Evolutionary conservation across 306 rosid genomes (phyloP).

Genomic region (Dalbergia oliveri): DNA sequence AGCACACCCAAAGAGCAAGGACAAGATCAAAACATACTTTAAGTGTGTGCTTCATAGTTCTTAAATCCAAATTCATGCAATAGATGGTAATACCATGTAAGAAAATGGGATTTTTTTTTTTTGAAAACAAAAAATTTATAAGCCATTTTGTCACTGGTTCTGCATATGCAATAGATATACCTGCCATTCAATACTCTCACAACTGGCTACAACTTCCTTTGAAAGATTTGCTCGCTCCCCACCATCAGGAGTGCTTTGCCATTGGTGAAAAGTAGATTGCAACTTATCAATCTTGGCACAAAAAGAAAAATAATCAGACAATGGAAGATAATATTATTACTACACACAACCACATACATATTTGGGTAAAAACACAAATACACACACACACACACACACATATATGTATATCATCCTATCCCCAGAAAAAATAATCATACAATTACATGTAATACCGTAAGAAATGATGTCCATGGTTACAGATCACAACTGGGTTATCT

Average conservation of each 20-base stretch:
- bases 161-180: slow-evolving; percentile 51
- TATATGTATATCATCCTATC: background rate
- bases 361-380: too few species aligned
- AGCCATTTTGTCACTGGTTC: slow-evolving; percentile 8
- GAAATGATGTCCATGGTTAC: slow-evolving; percentile 21
- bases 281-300: slow-evolving; percentile 77
- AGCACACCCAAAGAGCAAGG: background rate
- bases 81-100: background rate
- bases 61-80: slow-evolving; percentile 24
- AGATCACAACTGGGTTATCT: slow-evolving; percentile 39
- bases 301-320: slow-evolving; percentile 40
- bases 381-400: too few species aligned
- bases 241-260: slow-evolving; percentile 67
- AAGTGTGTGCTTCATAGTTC: background rate
- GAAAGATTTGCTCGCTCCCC: slow-evolving; percentile 69
- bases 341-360: background rate
- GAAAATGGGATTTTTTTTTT: too few species aligned
- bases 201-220: slow-evolving; percentile 73
- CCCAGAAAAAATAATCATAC: slow-evolving; percentile 11
- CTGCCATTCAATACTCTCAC: slow-evolving; percentile 97
- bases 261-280: slow-evolving; percentile 82
- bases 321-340: background rate
- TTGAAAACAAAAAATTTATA: background rate
- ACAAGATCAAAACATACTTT: slow-evolving; percentile 7
- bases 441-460: background rate